These are phyloP conservation scores for Falciphora oryzae DNA, from an alignment of 2,329 filamentous ascomycete species.

Conservation along the genomic window DNA sequence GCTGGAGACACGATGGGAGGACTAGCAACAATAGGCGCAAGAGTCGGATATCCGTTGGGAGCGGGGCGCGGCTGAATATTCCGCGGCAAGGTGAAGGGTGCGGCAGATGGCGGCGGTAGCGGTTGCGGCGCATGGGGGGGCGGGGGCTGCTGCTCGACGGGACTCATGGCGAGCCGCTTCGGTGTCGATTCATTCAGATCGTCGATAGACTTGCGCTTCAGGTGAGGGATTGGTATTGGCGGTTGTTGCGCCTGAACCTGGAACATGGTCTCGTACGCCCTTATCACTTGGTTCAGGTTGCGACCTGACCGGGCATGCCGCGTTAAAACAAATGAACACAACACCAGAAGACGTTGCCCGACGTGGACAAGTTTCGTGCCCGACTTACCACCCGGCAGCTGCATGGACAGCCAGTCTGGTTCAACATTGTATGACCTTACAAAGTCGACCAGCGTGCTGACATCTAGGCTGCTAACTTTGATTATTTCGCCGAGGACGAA, in stretches of 20 bases:
- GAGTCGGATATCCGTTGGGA: conserved; percentile 20
- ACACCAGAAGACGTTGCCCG: background rate
- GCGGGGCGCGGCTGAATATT: conserved; percentile 27
- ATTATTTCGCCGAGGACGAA: conserved; percentile 54
- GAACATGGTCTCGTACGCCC: conserved; percentile 26
- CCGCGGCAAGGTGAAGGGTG: conserved; percentile 8
- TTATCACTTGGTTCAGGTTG: conserved; percentile 28
- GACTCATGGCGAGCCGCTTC: conserved; percentile 24
- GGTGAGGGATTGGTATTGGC: conserved; percentile 18
- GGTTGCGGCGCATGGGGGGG: conserved; percentile 9
- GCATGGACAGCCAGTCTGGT: conserved; percentile 30
- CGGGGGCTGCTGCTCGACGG: conserved; percentile 14
- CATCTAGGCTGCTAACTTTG: conserved; percentile 46
- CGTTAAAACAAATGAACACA: conserved; percentile 6
- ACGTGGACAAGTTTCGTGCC: background rate
- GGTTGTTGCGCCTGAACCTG: conserved; percentile 19
- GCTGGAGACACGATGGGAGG: conserved; percentile 13
- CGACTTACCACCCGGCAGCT: conserved; percentile 27
- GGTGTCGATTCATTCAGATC: conserved; percentile 25
- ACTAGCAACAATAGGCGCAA: conserved; percentile 10
- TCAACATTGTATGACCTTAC: conserved; percentile 29
- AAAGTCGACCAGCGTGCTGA: conserved; percentile 40
- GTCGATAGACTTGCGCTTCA: conserved; percentile 27
- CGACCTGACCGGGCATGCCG: conserved; percentile 22
- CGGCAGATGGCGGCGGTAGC: conserved; percentile 2